Conservation (phyloP, 176 grass and related monocot species). For the Aegilops umbellulata region DNA sequence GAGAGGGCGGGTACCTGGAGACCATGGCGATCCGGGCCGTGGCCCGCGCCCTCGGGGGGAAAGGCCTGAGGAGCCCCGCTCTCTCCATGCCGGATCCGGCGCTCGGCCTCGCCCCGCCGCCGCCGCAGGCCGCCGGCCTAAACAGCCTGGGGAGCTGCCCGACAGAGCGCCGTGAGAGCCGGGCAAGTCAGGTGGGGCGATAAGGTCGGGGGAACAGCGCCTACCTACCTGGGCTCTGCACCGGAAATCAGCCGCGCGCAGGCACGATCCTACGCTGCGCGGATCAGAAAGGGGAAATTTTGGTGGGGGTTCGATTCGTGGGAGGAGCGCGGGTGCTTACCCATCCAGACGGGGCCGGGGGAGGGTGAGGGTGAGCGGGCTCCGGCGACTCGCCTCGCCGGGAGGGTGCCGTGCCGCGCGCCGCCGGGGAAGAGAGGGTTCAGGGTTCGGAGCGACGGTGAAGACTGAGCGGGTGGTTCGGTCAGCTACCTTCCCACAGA, state of each 20-base stretch:
- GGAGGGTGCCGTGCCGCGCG: background rate
- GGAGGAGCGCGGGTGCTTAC: slow-evolving; percentile 12
- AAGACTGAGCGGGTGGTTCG: background rate
- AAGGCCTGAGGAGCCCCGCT: slow-evolving; percentile 15
- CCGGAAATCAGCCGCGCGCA: slow-evolving; percentile 16
- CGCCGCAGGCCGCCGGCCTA: background rate
- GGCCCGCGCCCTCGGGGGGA: slow-evolving; percentile 20
- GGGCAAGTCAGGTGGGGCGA: background rate
- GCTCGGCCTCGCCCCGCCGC: background rate
- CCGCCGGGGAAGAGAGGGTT: background rate
- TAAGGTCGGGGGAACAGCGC: background rate
- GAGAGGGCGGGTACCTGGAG: slow-evolving; percentile 41
- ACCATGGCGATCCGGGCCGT: slow-evolving; percentile 25
- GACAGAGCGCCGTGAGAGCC: background rate
- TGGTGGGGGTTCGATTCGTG: background rate
- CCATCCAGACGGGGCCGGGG: background rate
- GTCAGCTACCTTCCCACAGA: background rate
- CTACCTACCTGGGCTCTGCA: slow-evolving; percentile 15
- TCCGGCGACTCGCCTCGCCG: background rate
- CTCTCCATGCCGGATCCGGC: slow-evolving; percentile 37
- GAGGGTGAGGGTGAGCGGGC: too few relatives aligned
- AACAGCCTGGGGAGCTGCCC: slow-evolving; percentile 26
- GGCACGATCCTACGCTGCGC: background rate
- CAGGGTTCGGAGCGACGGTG: background rate
- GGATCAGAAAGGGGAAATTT: background rate